Evolutionary conservation across 106 monocot species (phyloP).

Genomic region (Phalaenopsis aphrodite): DNA sequence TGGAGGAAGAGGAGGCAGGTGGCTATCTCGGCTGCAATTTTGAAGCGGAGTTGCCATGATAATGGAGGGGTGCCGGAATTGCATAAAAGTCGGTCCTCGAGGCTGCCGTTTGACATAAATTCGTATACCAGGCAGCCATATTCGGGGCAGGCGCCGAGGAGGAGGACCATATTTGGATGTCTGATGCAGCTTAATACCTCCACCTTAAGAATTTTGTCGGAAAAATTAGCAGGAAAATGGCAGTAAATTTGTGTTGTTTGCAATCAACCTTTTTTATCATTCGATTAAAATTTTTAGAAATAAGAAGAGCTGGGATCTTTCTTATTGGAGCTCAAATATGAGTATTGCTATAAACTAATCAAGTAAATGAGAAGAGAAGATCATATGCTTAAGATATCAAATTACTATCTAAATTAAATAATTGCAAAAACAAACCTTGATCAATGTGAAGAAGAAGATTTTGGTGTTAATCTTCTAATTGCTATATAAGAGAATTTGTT

Average conservation of each 20-base stretch:
- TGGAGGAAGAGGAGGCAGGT: slow-evolving; percentile 55
- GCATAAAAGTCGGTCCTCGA: slow-evolving; percentile 57
- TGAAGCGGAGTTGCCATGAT: slow-evolving; percentile 57
- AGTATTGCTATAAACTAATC: not conserved
- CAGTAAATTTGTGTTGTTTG: no score
- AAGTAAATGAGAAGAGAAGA: no score
- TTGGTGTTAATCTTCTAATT: no score
- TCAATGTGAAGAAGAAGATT: no score
- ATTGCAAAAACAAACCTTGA: no score
- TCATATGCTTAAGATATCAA: no score
- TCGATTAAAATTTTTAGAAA: no score
- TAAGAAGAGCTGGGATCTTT: not conserved
- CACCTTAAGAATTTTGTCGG: slow-evolving; percentile 20
- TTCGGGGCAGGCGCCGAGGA: slow-evolving; percentile 65
- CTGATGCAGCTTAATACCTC: slow-evolving; percentile 56
- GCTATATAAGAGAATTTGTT: no score
- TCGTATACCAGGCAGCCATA: slow-evolving; percentile 66
- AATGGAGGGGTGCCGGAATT: slow-evolving; percentile 19
- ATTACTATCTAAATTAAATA: no score
- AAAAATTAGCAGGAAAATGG: not conserved
- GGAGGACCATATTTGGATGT: slow-evolving; percentile 69
- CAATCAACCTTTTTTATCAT: no score
- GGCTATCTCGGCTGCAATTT: slow-evolving; percentile 52
- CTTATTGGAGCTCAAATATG: not conserved
- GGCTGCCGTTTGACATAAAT: slow-evolving; percentile 60